Conservation (phyloP, 2,329 filamentous ascomycete genomes). For the Pleoardoris graminearum region DNA sequence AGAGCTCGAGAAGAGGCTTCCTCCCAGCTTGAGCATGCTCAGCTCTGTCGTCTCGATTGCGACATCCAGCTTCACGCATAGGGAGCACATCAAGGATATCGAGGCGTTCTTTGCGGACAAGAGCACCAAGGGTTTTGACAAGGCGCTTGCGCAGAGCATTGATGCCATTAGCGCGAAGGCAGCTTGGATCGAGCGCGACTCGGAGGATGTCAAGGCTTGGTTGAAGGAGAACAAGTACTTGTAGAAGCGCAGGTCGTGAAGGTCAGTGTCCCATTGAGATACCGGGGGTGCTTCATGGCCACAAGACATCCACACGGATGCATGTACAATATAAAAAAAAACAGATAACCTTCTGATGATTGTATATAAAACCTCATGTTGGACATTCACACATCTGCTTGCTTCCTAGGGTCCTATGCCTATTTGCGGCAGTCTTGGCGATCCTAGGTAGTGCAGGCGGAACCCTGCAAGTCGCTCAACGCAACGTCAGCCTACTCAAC, state of each 20-base stretch:
- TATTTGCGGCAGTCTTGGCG: neutral
- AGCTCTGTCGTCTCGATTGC: constrained; percentile 81
- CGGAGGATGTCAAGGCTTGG: constrained; percentile 74
- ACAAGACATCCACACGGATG: constrained; percentile 10
- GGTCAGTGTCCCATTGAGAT: neutral
- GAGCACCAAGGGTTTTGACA: constrained; percentile 86
- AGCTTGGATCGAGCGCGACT: constrained; percentile 77
- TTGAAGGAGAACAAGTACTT: constrained; percentile 68
- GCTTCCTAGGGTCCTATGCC: neutral
- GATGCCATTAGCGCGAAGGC: constrained; percentile 85
- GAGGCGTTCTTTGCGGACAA: constrained; percentile 79
- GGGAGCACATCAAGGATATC: constrained; percentile 74
- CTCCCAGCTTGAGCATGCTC: constrained; percentile 84
- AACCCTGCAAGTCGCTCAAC: constrained; percentile 18
- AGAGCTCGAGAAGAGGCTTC: constrained; percentile 76
- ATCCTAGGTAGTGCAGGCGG: neutral
- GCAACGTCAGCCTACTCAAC: constrained; percentile 36
- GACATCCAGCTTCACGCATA: constrained; percentile 76
- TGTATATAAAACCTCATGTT: neutral
- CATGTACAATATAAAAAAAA: constrained; percentile 19
- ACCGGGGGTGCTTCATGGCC: neutral
- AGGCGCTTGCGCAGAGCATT: constrained; percentile 84
- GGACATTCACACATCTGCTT: neutral
- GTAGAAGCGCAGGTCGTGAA: constrained; percentile 18
- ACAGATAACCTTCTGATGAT: neutral